Base-by-base conservation (phyloP, 768 basidiomycete genomes). In the Lyophyllum semitale region DNA sequence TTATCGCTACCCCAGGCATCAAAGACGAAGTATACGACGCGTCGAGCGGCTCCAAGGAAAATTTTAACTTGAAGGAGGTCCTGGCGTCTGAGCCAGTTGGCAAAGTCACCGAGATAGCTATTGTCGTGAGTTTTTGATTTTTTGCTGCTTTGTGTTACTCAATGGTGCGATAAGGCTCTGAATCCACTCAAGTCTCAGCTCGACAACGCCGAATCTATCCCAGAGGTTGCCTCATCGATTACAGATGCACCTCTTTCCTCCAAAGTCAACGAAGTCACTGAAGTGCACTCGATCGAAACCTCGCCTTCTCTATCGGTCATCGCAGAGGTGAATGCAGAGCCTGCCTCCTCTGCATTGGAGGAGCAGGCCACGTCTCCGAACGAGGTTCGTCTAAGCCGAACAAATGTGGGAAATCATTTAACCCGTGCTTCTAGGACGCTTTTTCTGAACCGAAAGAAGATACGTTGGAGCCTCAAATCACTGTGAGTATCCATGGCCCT, bases 361-460 rank as follows among this genome's bases (percentile, higher is more conserved):
- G 32, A 59, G 41, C 38, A 48, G 8, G 29, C 44, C 18, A 32
- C 44, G 13, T 20, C 25, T 20, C 9, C 47, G 8, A 46, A 18
- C 35, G 51, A 60, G 59, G 59, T 60, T 47, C 29, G 59, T 47
- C 40, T 38, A 20, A 29, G 4, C 48, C 32, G 43, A 40, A 46
- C 32, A 17, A 22, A 22, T 23, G 11, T 7, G 18, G 22, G 29
- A 11, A 26, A 33, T 17, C 25, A 40, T 32, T 42, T 56, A 35
- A 56, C 42, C 22, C 12, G 27, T 45, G 5, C 51, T 30, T 41
- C 23, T 30, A 57, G 55, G 44, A 48, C 17, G 17, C 27, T 41
- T 13, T 50, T 43, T 8, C 42, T 41, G 42, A 54, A 48, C 40
- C 52, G 48, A 44, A 57, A 33, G 54, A 55, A 18, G 51, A 35